Base-by-base conservation (phyloP, 2,329 filamentous ascomycete species). In the Calonectria honghensis region DNA sequence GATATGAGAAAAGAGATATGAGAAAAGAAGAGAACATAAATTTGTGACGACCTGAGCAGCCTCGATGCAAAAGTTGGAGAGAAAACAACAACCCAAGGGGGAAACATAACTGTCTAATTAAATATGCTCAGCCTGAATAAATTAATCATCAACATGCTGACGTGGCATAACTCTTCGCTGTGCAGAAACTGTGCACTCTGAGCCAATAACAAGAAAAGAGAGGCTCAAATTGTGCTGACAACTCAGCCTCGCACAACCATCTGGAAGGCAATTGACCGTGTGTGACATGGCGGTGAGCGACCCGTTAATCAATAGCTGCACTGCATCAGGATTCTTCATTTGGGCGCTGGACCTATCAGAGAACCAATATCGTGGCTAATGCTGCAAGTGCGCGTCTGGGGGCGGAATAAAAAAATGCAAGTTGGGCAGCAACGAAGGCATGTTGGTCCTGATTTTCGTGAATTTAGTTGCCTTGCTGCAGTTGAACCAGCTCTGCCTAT, bases 161-260 rank as follows among this genome's bases (percentile, higher is more conserved):
- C 54, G 32, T 59, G 54, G 32, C 54, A 37, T 31, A n/a, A 39
- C 10, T 11, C 6, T 37, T 59, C 13, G 24, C 9, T 39, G 3
- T 14, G 35, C 18, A 13, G 18, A 14, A 39, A 11, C 2, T 20
- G 27, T 24, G 31, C 24, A 9, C 32, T 24, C 20, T 13, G 20
- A 39, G 24, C 54, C 54, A 59, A 59, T 59, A 27, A 13, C 20
- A 39, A 18, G 32, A 59, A 6, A 59, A 16, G 4, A 4, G 54
- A 37, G 32, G 54, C 54, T 59, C 20, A 59, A 59, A 20, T 27
- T 57, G 11, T 39, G 54, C 54, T 24, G 10, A 59, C 32, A 24
- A n/a, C 32, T 39, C 32, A 59, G 32, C 54, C 54, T 59, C 35
- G 32, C 35, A 32, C 32, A 59, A 39, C 54, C 54, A 59, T 39